phyloP scores from a whole-genome alignment of 2,329 filamentous ascomycete genomes.

The Podosphaera fusca region DNA sequence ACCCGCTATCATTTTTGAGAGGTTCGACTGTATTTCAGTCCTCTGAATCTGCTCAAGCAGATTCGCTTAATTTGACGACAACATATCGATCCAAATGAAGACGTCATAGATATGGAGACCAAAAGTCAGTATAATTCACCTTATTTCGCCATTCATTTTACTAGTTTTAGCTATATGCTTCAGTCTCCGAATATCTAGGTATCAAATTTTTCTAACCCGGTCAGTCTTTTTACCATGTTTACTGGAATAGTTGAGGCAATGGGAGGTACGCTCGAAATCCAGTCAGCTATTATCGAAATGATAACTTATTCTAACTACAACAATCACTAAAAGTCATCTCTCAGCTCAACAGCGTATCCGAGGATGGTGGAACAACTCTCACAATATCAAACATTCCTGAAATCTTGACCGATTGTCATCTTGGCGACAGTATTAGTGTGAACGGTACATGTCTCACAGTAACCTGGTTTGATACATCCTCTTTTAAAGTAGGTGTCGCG shows the following conservation, averaged over 20 bases:
- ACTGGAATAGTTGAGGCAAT: constrained; percentile 3
- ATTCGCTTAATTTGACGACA: no score
- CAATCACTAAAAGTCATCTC: constrained; percentile 41
- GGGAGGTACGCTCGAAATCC: constrained; percentile 2
- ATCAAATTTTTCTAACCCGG: no score
- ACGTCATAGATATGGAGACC: no score
- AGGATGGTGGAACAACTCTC: constrained; percentile 69
- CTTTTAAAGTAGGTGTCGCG: constrained; percentile 81
- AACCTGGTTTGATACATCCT: constrained; percentile 36
- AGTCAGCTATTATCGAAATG: neutral
- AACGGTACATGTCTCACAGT: constrained; percentile 94
- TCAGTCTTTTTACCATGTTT: neutral
- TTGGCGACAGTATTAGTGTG: constrained; percentile 84
- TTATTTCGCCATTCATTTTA: no score
- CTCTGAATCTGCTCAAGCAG: no score
- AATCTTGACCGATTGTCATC: constrained; percentile 57
- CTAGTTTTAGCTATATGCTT: no score
- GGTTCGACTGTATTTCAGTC: no score
- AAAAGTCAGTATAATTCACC: no score
- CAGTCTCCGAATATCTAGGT: no score
- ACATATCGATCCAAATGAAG: no score
- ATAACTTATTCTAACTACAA: constrained; percentile 2
- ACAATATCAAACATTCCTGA: constrained; percentile 54
- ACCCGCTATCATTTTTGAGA: no score
- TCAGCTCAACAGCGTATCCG: constrained; percentile 56